phyloP scores from a whole-genome alignment of 2,329 filamentous ascomycete genomes.

The Epichloe sylvatica region DNA sequence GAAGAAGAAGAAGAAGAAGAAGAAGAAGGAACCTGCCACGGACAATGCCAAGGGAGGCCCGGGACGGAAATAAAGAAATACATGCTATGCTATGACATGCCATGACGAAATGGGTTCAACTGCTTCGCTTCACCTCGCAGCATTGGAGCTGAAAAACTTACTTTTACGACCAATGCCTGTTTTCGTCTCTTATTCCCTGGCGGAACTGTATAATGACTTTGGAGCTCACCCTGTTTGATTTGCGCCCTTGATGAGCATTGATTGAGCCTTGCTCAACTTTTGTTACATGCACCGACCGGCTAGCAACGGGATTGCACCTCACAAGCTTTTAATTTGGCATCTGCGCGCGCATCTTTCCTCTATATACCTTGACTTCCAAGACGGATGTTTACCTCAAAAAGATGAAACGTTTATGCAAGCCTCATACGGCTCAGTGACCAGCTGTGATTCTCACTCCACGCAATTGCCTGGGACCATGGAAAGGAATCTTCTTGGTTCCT shows the following conservation, averaged over 20 bases:
- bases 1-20: conserved; percentile 31
- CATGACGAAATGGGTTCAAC: background rate
- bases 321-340: background rate
- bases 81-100: background rate
- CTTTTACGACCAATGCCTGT: background rate
- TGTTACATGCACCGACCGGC: background rate
- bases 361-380: background rate
- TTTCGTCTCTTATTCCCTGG: background rate
- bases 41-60: background rate
- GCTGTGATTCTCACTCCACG: too few species aligned
- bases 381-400: background rate
- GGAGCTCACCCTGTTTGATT: background rate
- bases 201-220: background rate
- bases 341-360: background rate
- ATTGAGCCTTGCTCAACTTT: background rate
- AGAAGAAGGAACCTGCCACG: conserved; percentile 17
- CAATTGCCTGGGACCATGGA: background rate
- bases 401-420: background rate
- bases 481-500: background rate
- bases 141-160: background rate
- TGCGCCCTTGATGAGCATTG: too few species aligned
- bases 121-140: background rate
- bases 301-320: background rate
- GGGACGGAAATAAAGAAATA: background rate
- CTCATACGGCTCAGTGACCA: too few species aligned